A percentile compares a stretch with the other conserved stretches of the same genome.
Conservation (phyloP, 805 yeast genomes). For the Candida corydali region DNA sequence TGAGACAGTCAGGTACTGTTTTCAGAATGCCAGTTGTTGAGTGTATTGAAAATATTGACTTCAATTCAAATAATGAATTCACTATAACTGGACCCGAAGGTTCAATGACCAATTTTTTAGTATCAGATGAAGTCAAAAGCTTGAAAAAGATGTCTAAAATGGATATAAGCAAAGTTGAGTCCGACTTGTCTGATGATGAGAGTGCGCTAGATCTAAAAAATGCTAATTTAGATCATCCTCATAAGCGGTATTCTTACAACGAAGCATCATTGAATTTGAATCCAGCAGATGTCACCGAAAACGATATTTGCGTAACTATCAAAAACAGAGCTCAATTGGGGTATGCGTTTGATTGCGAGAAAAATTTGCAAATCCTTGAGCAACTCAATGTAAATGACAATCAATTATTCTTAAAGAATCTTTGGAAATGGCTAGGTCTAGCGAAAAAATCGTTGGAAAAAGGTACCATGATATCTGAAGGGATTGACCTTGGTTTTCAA, state of each 20-base stretch:
- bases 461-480: constrained; percentile 64
- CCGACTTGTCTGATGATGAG: constrained; percentile 14
- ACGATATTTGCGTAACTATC: constrained; percentile 73
- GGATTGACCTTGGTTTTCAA: constrained; percentile 75
- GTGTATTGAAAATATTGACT: constrained; percentile 55
- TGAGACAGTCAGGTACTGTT: constrained; percentile 87
- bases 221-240: not conserved
- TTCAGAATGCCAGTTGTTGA: constrained; percentile 74
- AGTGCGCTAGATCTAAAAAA: constrained; percentile 7
- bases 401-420: constrained; percentile 53
- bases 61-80: constrained; percentile 68
- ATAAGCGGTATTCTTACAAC: constrained; percentile 9
- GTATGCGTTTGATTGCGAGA: constrained; percentile 65
- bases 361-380: constrained; percentile 59
- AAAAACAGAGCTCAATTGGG: constrained; percentile 67
- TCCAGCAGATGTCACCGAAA: constrained; percentile 46
- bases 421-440: constrained; percentile 89
- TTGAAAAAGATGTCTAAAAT: constrained; percentile 10
- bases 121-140: constrained; percentile 15
- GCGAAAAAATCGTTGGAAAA: constrained; percentile 62
- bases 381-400: constrained; percentile 47
- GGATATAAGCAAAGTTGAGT: constrained; percentile 8
- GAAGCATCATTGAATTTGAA: constrained; percentile 29
- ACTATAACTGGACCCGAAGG: constrained; percentile 59
- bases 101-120: constrained; percentile 40